A percentile compares a stretch with the other conserved stretches of the same genome.
Evolutionary conservation across 345 rosid genomes (phyloP).

Genomic region (Psidium friedrichsthalianum): DNA sequence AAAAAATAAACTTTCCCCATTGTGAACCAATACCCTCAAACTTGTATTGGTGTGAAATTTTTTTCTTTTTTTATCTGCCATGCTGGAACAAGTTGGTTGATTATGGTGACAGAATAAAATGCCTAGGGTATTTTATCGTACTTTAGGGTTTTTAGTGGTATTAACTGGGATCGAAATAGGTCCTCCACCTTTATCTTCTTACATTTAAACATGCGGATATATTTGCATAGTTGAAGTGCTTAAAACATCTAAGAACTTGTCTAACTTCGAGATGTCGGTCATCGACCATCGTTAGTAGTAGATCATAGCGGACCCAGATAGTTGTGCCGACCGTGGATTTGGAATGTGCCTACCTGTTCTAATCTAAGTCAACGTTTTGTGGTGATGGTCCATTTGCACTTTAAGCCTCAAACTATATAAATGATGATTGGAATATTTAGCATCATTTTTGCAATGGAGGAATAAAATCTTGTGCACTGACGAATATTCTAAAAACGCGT

Average conservation of each 20-base stretch:
- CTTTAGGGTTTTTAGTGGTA: neutral
- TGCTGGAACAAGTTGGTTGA: neutral
- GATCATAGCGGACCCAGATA: neutral
- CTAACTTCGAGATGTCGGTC: neutral
- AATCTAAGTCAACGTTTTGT: neutral
- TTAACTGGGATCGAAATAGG: neutral
- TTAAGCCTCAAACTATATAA: neutral
- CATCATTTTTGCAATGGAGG: neutral
- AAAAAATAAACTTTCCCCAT: neutral
- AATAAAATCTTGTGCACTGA: neutral
- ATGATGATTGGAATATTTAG: neutral
- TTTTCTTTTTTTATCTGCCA: neutral
- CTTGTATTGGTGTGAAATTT: rapidly evolving
- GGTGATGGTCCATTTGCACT: neutral
- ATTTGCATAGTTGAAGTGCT: neutral
- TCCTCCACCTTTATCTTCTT: neutral
- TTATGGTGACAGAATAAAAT: neutral
- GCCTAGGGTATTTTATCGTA: neutral
- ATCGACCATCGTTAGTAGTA: neutral
- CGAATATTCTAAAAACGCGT: neutral
- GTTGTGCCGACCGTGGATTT: neutral
- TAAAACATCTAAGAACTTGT: neutral
- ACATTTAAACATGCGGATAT: neutral
- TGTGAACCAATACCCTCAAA: neutral
- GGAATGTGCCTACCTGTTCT: neutral